A percentile compares a stretch with the other conserved stretches of the same genome.
Conservation (phyloP, 78 protist species). For the Mastigamoeba balamuthi region DNA sequence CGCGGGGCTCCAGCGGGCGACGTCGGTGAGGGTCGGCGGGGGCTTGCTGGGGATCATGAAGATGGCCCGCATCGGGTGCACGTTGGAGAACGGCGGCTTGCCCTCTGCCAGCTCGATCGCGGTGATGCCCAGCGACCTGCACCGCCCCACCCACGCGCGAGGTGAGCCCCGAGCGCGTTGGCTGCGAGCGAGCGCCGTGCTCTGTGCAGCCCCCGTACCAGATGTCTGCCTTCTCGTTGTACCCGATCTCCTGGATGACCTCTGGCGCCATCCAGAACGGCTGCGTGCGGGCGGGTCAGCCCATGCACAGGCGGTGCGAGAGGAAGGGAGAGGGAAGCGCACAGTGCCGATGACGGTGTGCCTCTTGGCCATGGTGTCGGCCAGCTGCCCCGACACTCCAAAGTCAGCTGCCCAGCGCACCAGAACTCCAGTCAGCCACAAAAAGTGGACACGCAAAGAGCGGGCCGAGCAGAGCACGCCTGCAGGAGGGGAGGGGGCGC, state of each 20-base stretch:
- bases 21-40: slow-evolving; percentile 10
- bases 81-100: slow-evolving; percentile 49
- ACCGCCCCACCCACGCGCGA: slow-evolving; percentile 1
- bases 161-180: neutral
- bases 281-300: slow-evolving; percentile 8
- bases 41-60: slow-evolving; percentile 8
- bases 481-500: no score
- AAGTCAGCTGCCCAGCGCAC: neutral
- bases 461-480: neutral
- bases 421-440: neutral
- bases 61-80: slow-evolving; percentile 49
- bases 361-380: neutral
- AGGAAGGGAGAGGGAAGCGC: neutral
- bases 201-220: neutral
- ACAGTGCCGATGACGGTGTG: slow-evolving; percentile 36
- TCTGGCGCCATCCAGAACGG: slow-evolving; percentile 90
- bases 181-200: slow-evolving; percentile 37
- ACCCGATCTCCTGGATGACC: slow-evolving; percentile 19
- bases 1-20: neutral
- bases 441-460: neutral
- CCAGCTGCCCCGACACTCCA: neutral
- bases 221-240: neutral
- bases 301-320: neutral
- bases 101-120: slow-evolving; percentile 76
- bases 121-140: slow-evolving; percentile 78